Evolutionary conservation across 257 asterid genomes (phyloP), one percentile per base, ranked within the genome.

Genomic region (Gardenia jasminoides): DNA sequence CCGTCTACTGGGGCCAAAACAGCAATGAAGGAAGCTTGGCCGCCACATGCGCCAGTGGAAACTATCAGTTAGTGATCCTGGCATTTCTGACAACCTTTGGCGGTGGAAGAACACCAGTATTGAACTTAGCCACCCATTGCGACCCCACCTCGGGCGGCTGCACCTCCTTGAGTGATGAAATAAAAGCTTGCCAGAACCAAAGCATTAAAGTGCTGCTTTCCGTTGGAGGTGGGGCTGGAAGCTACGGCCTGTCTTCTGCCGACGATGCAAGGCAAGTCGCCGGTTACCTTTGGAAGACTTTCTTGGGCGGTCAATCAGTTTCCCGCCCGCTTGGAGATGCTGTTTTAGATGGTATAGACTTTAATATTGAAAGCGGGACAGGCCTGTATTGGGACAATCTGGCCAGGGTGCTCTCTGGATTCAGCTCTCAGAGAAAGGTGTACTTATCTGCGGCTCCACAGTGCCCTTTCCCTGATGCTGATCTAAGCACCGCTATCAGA

Each of bases 1-100:
- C 88, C 33, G 17, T 78, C 75, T 91, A 91, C 83, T 91, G 93
- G 94, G 97, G 94, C 72, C 94, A 91, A 77, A 76, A 83, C 76
- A 91, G 89, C 12, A 30, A 47, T 7, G 93, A 90, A 85, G 93
- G 91, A 0, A 50, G 74, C 74, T 82, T 91, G 24, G 67, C 84
- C 56, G 91, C 72, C 5, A 74, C 97, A 5, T 90, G 97, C 56
- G 81, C 84, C 56, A 76, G 92, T 24, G 87, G 93, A 1, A 67
- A 79, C 79, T 90, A 84, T 73, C 79, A 76, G 30, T 85, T 17
- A 67, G 84, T 90, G 44, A 90, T 76, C 84, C 65, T 90, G 4
- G 92, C 82, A 8, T 90, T 90, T 67, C 67, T 92, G 22, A 56
- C 75, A 1, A 82, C 84, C 30, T 89, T 90, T 50, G 93, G 95